A percentile compares a stretch with the other conserved stretches of the same genome.
Conservation (phyloP, 768 basidiomycete genomes). For the Dentipellis fragilis region DNA sequence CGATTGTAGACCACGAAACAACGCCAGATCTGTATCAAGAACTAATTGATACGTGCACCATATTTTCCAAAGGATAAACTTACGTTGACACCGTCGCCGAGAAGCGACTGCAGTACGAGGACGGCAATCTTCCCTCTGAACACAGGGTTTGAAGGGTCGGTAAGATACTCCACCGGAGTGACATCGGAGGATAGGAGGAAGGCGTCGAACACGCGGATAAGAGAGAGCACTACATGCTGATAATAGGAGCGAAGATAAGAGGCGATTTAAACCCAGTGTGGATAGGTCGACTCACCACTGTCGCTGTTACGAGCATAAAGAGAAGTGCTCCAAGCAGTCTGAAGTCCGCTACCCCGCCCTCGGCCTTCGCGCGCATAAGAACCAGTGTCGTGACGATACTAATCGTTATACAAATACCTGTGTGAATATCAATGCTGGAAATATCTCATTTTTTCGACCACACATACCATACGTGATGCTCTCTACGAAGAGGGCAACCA, state of each 20-base stretch:
- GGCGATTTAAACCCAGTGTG: neutral
- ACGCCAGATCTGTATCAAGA: neutral
- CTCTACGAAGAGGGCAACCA: neutral
- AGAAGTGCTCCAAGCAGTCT: neutral
- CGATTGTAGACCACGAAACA: neutral
- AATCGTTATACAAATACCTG: neutral
- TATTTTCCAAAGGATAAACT: neutral
- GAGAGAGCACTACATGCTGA: neutral
- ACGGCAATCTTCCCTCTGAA: neutral
- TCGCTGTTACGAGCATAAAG: neutral
- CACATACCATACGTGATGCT: neutral
- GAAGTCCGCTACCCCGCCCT: neutral
- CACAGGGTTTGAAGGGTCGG: neutral
- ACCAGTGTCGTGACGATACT: neutral
- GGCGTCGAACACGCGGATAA: neutral
- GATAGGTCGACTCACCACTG: neutral
- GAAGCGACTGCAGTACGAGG: neutral
- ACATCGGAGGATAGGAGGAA: neutral
- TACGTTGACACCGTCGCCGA: neutral
- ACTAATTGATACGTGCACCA: neutral
- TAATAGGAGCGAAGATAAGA: too few species aligned
- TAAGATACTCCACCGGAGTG: neutral
- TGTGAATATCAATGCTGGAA: too few species aligned
- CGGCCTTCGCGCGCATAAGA: neutral
- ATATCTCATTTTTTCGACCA: too few species aligned